phyloP scores from a whole-genome alignment of 139 green algal genomes.

The Chlamydomonas eustigma region DNA sequence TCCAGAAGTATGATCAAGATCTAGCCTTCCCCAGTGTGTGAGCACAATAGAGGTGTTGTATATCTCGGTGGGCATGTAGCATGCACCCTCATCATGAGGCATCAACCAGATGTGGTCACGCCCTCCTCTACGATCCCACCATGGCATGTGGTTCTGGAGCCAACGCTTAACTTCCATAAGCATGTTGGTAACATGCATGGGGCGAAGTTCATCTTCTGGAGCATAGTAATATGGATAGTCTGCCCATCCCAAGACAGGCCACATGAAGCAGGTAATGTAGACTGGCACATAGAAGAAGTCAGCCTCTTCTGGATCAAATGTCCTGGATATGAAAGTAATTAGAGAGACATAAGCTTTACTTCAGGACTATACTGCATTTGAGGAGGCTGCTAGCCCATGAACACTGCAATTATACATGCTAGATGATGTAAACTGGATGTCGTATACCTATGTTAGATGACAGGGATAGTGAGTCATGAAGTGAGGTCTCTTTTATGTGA shows the following conservation, averaged over 20 bases:
- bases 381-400: too few relatives aligned
- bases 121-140: conserved; percentile 37
- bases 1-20: conserved; percentile 16
- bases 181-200: conserved; percentile 52
- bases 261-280: conserved; percentile 32
- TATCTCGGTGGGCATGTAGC: conserved; percentile 39
- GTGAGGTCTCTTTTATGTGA: too few relatives aligned
- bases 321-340: too few relatives aligned
- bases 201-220: conserved; percentile 17
- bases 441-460: too few relatives aligned
- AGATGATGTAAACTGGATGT: too few relatives aligned
- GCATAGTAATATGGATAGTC: conserved; percentile 31
- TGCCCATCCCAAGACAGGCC: conserved; percentile 35
- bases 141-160: conserved; percentile 42
- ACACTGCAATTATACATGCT: too few relatives aligned
- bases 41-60: conserved; percentile 47
- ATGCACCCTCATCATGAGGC: conserved; percentile 36
- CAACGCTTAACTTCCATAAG: conserved; percentile 42
- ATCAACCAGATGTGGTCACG: conserved; percentile 61
- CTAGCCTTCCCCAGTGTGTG: conserved; percentile 45
- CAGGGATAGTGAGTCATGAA: too few relatives aligned
- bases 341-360: too few relatives aligned
- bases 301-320: conserved; percentile 41
- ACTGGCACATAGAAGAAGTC: conserved; percentile 56
- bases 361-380: too few relatives aligned